Evolutionary conservation across 495 filamentous ascomycete species (phyloP).

Genomic region (Penicillium salamii): DNA sequence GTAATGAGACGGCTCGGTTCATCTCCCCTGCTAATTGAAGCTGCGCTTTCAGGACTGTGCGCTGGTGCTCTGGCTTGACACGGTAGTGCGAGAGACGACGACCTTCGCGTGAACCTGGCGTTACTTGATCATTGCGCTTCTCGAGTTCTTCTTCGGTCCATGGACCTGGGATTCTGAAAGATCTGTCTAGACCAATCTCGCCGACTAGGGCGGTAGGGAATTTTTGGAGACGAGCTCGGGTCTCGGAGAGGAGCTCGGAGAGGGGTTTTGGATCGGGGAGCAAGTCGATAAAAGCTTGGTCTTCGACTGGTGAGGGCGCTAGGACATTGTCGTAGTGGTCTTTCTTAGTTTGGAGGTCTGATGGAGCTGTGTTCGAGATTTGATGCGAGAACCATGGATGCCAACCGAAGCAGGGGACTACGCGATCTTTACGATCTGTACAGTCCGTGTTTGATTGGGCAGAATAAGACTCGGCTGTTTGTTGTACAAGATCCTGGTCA

Average conservation of each 20-base stretch:
- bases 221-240: conserved; percentile 55
- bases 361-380: conserved; percentile 57
- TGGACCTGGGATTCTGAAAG: conserved; percentile 73
- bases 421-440: no score
- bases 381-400: conserved; percentile 98
- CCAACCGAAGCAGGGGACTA: conserved; percentile 93
- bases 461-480: conserved; percentile 46
- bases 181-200: conserved; percentile 84
- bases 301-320: conserved; percentile 45
- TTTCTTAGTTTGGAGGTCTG: conserved; percentile 51
- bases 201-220: conserved; percentile 75
- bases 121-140: conserved; percentile 53
- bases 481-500: conserved; percentile 81
- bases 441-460: conserved; percentile 14
- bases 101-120: conserved; percentile 81
- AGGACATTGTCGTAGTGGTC: conserved; percentile 73
- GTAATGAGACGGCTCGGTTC: conserved; percentile 76
- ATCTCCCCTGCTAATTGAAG: conserved; percentile 82
- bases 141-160: conserved; percentile 55
- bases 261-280: conserved; percentile 73
- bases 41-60: conserved; percentile 71
- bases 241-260: conserved; percentile 62
- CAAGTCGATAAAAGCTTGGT: conserved; percentile 58
- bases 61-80: conserved; percentile 78
- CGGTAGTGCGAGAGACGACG: conserved; percentile 67